Base-by-base conservation (phyloP, 2,329 filamentous ascomycete species). In the Blastomyces gilchristii region DNA sequence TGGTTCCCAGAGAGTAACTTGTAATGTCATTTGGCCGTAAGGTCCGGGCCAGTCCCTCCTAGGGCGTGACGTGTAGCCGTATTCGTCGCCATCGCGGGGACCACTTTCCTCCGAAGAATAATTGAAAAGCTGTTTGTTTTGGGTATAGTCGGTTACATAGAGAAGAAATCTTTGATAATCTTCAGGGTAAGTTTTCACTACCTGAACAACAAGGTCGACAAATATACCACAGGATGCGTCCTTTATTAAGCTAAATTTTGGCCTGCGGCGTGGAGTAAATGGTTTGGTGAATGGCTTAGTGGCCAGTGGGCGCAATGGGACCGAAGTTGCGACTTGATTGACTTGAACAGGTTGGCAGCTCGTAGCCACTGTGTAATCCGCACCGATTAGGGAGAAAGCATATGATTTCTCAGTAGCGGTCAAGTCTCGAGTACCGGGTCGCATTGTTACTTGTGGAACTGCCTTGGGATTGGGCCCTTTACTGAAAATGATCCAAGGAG, bases 101-200 rank as follows among this genome's bases (percentile, higher is more conserved):
- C 71, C 69, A 11, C 77, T 73, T 57, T 74, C 70, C 3, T 76
- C 76, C 3, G 62, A 60, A 43, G 70, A 69, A 63, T 84, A 85
- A 45, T 85, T 74, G 67, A 81, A 87, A 63, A 97, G 85, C 0
- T 70, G 64, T 0, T 79, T 70, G 69, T 97, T 90, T 60, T 83
- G 77, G 0, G 91, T 95, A 73, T 92, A 96, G 74, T 97, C 92
- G 0, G 89, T 88, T 22, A 96, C 77, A 78, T 91, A 91, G 0
- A 96, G 67, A 5, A 85, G 83, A 14, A 83, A 75, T 63, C 75
- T 82, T 34, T 82, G 79, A 56, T 68, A 68, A 49, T 75, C 73
- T 34, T 69, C 72, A 16, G 75, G 70, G 67, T 78, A 83, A 0
- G 81, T 76, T 67, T 82, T 85, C 57, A 91, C 82, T 2, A 96